Base-by-base conservation (phyloP, 225 moss, liverwort and hornwort genomes). In the Bryoerythrophyllum caledonicum region DNA sequence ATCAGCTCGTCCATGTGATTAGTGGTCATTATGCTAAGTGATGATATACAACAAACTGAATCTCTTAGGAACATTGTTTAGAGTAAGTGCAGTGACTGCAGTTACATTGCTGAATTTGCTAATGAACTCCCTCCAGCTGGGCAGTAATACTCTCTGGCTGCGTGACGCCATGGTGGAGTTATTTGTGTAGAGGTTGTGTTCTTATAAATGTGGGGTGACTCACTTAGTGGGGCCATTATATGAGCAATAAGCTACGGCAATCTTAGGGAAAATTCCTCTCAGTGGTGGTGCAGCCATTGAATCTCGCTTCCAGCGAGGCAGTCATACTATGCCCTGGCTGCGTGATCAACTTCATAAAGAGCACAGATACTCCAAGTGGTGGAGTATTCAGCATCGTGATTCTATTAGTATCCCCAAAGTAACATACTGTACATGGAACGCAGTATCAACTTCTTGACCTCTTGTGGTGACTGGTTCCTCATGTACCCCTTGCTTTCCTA, bases 321-420 rank as follows among this genome's bases (percentile, higher is more conserved):
- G 54, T 74, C 46, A 69, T 21, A 35, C 9, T 3, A 32, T 11
- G 0, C 46, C 20, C 3, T 48, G 65, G 56, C 37, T 79, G 37
- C 63, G 44, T 63, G 69, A 35, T 43, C 68, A 21, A 5, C 21
- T 4, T 34, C 80, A 70, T 80, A 46, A 70, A 75, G 80, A 34
- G 16, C 26, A 25, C 15, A 0, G 58, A 64, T 40, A 26, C 25
- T 52, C 71, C 59, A 63, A 61, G 44, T 63, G 61, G 63, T 59
- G 70, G 74, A 44, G 54, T n/a, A 27, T 38, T 74, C n/a, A 57
- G 30, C 60, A 76, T 41, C 15, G 71, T 71, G 58, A 71, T 80
- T 66, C n/a, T 3, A 32, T 5, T 5, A 41, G 61, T 70, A 63
- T 54, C 27, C 0, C 2, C 61, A 15, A 6, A 15, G 15, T 41